Conservation (phyloP, 768 basidiomycete genomes). For the Kwoniella heveanensis region DNA sequence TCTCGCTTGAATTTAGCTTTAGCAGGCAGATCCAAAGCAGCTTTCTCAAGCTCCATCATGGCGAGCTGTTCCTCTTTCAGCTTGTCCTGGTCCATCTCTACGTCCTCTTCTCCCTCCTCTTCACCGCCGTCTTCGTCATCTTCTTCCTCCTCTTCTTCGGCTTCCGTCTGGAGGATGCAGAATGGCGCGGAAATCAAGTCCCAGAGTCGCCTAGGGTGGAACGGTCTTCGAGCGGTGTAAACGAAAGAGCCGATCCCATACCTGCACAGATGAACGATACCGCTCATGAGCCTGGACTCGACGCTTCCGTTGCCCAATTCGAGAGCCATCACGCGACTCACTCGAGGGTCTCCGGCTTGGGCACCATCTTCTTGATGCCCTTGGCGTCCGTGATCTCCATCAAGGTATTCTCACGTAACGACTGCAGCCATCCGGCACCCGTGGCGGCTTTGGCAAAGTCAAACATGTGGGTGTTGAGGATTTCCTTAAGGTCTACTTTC, state of each 20-base stretch:
- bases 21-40: conserved; percentile 47
- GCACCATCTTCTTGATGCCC: conserved; percentile 34
- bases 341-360: conserved; percentile 54
- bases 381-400: conserved; percentile 30
- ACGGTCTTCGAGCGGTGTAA: conserved; percentile 54
- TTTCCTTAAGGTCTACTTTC: conserved; percentile 42
- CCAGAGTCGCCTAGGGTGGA: conserved; percentile 55
- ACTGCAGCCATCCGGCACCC: conserved; percentile 53
- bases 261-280: conserved; percentile 6
- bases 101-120: conserved; percentile 19
- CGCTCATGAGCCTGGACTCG: neutral
- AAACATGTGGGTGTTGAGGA: conserved; percentile 53
- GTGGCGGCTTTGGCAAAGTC: conserved; percentile 50
- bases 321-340: too few relatives aligned
- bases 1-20: conserved; percentile 46
- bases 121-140: conserved; percentile 28
- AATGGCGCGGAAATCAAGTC: conserved; percentile 46
- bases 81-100: conserved; percentile 32
- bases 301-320: too few relatives aligned
- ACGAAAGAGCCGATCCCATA: conserved; percentile 52
- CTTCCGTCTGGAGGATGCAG: conserved; percentile 53
- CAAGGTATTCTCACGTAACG: conserved; percentile 43
- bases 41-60: conserved; percentile 36
- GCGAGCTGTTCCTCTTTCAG: conserved; percentile 28
- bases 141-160: conserved; percentile 30